Evolutionary conservation across 768 basidiomycete species (phyloP).

Genomic region (Tremella yokohamensis): DNA sequence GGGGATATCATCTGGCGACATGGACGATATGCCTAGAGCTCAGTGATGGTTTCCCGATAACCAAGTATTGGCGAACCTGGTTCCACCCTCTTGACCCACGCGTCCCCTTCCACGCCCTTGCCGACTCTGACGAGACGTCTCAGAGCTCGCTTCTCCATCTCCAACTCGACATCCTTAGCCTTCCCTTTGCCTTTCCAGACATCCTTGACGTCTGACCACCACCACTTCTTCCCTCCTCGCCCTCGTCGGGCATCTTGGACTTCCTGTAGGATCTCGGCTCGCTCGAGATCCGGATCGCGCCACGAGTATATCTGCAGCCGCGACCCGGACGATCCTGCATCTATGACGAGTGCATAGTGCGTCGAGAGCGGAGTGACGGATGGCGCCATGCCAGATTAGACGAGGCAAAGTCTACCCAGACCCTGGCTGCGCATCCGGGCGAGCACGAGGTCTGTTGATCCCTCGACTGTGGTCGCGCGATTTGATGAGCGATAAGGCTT

Average conservation of each 20-base stretch:
- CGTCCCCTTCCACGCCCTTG: conserved; percentile 80
- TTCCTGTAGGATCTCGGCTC: conserved; percentile 56
- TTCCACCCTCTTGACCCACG: conserved; percentile 87
- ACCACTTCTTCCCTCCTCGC: conserved; percentile 69
- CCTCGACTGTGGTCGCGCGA: too few relatives aligned
- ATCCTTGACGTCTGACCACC: conserved; percentile 58
- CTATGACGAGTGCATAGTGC: conserved; percentile 68
- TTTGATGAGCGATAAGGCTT: too few relatives aligned
- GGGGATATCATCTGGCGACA: conserved; percentile 68
- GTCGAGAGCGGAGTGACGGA: conserved; percentile 39
- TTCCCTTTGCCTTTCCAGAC: conserved; percentile 55
- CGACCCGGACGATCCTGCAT: conserved; percentile 97
- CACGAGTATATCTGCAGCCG: conserved; percentile 95
- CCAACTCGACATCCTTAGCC: conserved; percentile 54
- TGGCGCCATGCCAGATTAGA: conserved; percentile 36
- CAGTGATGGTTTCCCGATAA: conserved; percentile 3
- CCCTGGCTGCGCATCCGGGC: too few relatives aligned
- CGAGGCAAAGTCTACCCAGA: background rate
- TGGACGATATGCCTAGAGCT: conserved; percentile 77
- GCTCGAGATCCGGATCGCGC: conserved; percentile 70
- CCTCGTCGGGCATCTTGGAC: conserved; percentile 51
- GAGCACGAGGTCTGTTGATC: too few relatives aligned
- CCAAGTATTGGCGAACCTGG: conserved; percentile 62
- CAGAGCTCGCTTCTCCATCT: conserved; percentile 39
- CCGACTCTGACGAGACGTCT: conserved; percentile 72